These are phyloP conservation scores for Blastocystis sp. DNA, from an alignment of 352 stramenopile genomes.

Conservation along the genomic window DNA sequence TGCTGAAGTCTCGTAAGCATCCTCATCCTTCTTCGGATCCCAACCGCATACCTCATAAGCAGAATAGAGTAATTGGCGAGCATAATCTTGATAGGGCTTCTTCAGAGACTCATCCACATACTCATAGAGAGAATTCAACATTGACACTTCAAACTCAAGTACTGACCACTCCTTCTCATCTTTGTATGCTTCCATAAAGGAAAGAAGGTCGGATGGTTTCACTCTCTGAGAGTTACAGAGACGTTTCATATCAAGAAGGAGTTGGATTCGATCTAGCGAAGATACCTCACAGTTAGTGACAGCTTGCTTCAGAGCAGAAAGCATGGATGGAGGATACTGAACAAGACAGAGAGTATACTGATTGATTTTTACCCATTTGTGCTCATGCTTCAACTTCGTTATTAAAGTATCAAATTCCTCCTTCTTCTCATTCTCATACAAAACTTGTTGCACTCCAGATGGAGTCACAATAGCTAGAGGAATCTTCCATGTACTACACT, in stretches of 20 bases:
- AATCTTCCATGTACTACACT: slow-evolving; percentile 80
- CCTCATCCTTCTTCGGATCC: slow-evolving; percentile 1
- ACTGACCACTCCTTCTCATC: slow-evolving; percentile 78
- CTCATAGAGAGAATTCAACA: slow-evolving; percentile 45
- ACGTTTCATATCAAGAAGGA: slow-evolving; percentile 59
- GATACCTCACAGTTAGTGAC: not conserved
- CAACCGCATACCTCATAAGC: slow-evolving; percentile 15
- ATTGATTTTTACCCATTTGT: slow-evolving; percentile 63
- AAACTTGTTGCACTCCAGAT: not conserved
- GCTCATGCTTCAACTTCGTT: not conserved
- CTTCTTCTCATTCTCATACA: slow-evolving; percentile 72
- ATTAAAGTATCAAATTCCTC: slow-evolving; percentile 72
- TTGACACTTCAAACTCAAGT: slow-evolving; percentile 74
- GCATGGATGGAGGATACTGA: slow-evolving; percentile 14
- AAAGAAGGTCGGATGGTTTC: not conserved
- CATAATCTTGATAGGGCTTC: not conserved
- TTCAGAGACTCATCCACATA: not conserved
- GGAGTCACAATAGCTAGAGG: slow-evolving; percentile 77
- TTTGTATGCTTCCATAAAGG: slow-evolving; percentile 62
- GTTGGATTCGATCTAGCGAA: slow-evolving; percentile 41
- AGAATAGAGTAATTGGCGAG: not conserved
- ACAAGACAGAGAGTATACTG: slow-evolving; percentile 57
- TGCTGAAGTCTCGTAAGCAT: not conserved
- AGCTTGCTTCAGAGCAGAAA: not conserved
- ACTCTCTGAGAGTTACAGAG: slow-evolving; percentile 55